Evolutionary conservation across 129 eudicot genomes (phyloP).

Genomic region (Logfia minima): DNA sequence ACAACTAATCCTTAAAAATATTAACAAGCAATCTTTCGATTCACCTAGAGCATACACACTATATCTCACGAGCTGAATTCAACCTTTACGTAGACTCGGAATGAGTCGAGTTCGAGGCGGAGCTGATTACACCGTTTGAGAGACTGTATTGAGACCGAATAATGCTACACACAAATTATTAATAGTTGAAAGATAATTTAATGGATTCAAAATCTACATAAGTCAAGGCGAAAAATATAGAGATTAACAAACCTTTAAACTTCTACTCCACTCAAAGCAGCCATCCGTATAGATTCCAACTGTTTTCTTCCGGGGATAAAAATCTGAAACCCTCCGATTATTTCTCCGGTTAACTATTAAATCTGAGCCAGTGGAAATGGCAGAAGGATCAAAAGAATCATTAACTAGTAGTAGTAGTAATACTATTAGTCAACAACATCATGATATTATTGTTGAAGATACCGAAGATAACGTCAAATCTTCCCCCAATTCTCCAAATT

Average conservation of each 20-base stretch:
- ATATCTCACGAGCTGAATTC: too few species aligned
- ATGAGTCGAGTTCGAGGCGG: too few species aligned
- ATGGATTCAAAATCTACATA: too few species aligned
- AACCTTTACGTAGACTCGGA: too few species aligned
- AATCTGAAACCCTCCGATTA: slow-evolving; percentile 25
- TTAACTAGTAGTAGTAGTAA: slow-evolving; percentile 19
- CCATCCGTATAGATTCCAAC: slow-evolving; percentile 23
- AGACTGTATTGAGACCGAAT: too few species aligned
- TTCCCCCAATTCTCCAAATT: slow-evolving; percentile 71
- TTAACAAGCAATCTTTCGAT: too few species aligned
- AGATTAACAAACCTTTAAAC: slow-evolving; percentile 26
- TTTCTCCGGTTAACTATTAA: slow-evolving; percentile 14
- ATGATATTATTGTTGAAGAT: slow-evolving; percentile 53
- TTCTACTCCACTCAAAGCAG: slow-evolving; percentile 40
- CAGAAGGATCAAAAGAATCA: slow-evolving; percentile 71
- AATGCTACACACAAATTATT: too few species aligned
- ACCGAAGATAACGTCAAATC: slow-evolving; percentile 71
- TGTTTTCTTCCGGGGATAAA: slow-evolving; percentile 20
- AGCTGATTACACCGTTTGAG: too few species aligned
- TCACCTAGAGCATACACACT: too few species aligned
- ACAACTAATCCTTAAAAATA: too few species aligned
- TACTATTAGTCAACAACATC: slow-evolving; percentile 38
- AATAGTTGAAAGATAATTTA: too few species aligned
- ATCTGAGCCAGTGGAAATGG: slow-evolving; percentile 38
- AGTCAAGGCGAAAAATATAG: neutral